These are phyloP conservation scores for Xerocomellus chrysenteron DNA, from an alignment of 768 basidiomycete genomes.

Conservation along the genomic window DNA sequence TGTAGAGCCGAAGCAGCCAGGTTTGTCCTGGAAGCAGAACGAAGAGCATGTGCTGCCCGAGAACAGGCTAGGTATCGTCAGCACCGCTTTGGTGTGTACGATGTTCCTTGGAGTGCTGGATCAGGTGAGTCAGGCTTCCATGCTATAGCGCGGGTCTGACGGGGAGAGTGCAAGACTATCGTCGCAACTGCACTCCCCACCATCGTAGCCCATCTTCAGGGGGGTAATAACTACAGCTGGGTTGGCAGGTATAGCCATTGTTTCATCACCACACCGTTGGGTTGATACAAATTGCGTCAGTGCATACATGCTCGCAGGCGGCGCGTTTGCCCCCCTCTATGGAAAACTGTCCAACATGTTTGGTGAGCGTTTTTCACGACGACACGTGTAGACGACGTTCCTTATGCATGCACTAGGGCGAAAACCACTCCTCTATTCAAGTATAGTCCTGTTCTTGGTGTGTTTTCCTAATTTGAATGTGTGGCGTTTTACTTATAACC, in stretches of 20 bases:
- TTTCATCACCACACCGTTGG: neutral
- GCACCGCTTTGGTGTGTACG: conserved; percentile 26
- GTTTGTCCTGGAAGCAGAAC: conserved; percentile 48
- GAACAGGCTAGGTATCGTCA: conserved; percentile 21
- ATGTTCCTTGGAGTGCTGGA: conserved; percentile 49
- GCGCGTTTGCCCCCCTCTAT: conserved; percentile 66
- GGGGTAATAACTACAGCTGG: conserved; percentile 66
- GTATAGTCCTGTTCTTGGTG: conserved; percentile 67
- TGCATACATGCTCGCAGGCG: conserved; percentile 70
- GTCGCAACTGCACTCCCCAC: conserved; percentile 72
- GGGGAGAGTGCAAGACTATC: conserved; percentile 43
- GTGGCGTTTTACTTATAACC: neutral
- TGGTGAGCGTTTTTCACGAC: conserved; percentile 20
- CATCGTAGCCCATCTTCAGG: conserved; percentile 62
- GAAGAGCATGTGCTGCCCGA: conserved; percentile 53
- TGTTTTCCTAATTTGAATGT: conserved; percentile 12
- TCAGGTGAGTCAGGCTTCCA: conserved; percentile 38
- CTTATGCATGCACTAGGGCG: conserved; percentile 40
- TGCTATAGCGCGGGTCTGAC: neutral
- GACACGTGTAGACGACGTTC: neutral
- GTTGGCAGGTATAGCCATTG: conserved; percentile 52
- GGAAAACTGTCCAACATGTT: conserved; percentile 70
- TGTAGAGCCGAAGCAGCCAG: conserved; percentile 27
- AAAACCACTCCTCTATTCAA: conserved; percentile 66
- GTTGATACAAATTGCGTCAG: conserved; percentile 30